Conservation (phyloP, 2,329 filamentous ascomycete genomes). For the Aspergillus ochraceoroseus region DNA sequence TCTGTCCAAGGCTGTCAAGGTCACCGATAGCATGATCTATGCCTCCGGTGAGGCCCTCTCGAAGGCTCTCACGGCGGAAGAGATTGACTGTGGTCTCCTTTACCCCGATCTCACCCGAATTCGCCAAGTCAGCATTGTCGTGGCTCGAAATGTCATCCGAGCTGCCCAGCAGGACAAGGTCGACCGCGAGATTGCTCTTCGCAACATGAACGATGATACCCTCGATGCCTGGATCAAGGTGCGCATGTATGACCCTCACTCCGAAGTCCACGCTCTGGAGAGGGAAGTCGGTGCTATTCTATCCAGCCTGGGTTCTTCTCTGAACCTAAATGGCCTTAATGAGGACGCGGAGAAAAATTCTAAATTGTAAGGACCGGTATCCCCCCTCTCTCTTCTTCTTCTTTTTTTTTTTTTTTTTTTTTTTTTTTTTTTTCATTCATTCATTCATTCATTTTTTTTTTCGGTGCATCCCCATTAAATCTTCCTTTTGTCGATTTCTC, state of each 20-base stretch:
- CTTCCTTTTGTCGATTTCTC: conserved; percentile 2
- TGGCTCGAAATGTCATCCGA: conserved; percentile 90
- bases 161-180: conserved; percentile 79
- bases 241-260: conserved; percentile 49
- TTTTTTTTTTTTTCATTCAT: background rate
- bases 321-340: conserved; percentile 21
- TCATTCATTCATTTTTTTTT: no score
- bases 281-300: conserved; percentile 44
- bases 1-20: conserved; percentile 74
- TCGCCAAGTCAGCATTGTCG: conserved; percentile 77
- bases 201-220: conserved; percentile 41
- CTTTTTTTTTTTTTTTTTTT: conserved; percentile 2
- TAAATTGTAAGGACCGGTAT: conserved; percentile 31
- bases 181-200: conserved; percentile 45
- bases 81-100: conserved; percentile 76
- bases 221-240: conserved; percentile 47
- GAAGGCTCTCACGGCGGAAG: conserved; percentile 70
- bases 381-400: conserved; percentile 2
- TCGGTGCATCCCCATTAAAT: background rate
- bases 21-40: conserved; percentile 97
- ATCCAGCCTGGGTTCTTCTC: conserved; percentile 32
- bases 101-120: conserved; percentile 91
- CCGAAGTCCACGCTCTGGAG: conserved; percentile 46
- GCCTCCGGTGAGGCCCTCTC: conserved; percentile 79
- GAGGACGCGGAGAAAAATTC: conserved; percentile 32